Conservation (phyloP, 306 rosid genomes). For the Phaseolus lunatus region DNA sequence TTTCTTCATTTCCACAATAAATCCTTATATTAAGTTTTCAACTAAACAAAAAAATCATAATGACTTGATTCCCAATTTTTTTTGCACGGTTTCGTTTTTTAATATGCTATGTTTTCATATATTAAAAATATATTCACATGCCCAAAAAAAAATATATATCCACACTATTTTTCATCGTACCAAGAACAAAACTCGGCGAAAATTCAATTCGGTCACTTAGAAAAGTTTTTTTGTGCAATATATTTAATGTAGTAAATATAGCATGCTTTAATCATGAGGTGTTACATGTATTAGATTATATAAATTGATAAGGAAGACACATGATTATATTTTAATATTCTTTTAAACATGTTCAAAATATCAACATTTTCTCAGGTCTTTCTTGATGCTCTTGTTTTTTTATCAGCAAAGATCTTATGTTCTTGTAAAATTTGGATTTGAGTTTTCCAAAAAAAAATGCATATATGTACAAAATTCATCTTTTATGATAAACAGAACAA, state of each 20-base stretch:
- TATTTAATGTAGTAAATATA: constrained; percentile 8
- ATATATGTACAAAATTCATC: too few relatives aligned
- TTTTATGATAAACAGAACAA: too few relatives aligned
- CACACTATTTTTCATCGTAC: background rate
- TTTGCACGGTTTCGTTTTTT: background rate
- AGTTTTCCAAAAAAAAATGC: background rate
- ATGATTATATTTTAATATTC: background rate
- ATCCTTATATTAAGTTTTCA: background rate
- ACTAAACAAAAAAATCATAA: background rate
- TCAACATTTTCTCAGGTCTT: background rate
- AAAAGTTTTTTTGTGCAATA: background rate
- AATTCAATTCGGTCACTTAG: constrained; percentile 8
- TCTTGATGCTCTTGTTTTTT: background rate
- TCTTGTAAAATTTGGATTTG: background rate
- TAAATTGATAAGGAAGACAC: background rate
- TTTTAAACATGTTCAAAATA: background rate
- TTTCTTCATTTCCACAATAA: constrained; percentile 1
- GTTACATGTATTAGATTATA: background rate
- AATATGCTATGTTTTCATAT: background rate
- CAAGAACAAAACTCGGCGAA: too few relatives aligned
- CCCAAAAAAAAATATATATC: too few relatives aligned
- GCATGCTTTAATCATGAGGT: constrained; percentile 33
- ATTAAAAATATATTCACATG: background rate
- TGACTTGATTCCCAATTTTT: too few relatives aligned
- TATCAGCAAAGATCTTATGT: too few relatives aligned